These are phyloP conservation scores for Paraconiothyrium brasiliense DNA, from an alignment of 2,329 filamentous ascomycete species.

Conservation along the genomic window DNA sequence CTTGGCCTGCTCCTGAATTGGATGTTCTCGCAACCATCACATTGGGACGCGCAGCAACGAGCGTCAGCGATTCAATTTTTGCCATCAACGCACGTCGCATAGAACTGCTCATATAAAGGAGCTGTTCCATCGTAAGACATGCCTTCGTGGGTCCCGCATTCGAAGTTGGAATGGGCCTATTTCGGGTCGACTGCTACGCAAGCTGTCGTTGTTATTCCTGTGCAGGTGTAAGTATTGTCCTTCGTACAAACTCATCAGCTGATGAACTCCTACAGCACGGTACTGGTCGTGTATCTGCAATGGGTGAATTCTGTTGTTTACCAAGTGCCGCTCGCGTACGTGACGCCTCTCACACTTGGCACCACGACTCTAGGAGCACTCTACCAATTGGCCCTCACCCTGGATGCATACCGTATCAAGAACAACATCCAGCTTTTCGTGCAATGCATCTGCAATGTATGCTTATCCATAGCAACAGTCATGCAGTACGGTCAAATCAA, in stretches of 20 bases:
- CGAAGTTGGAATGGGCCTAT: slow-evolving; percentile 25
- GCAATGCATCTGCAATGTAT: slow-evolving; percentile 31
- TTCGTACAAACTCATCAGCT: slow-evolving; percentile 4
- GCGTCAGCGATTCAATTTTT: neutral
- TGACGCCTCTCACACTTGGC: slow-evolving; percentile 27
- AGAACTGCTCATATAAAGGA: neutral
- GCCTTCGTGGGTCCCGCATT: slow-evolving; percentile 2
- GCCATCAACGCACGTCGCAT: neutral
- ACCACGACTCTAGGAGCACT: slow-evolving; percentile 30
- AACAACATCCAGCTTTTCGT: slow-evolving; percentile 37
- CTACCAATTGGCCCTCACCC: slow-evolving; percentile 31
- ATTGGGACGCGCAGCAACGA: neutral
- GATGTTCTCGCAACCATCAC: neutral
- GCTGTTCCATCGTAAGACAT: neutral
- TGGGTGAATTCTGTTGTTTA: slow-evolving; percentile 32
- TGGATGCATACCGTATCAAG: slow-evolving; percentile 35
- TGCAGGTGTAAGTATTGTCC: slow-evolving; percentile 26
- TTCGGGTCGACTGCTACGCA: slow-evolving; percentile 26
- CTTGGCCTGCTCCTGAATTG: neutral
- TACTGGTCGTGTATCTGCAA: slow-evolving; percentile 27
- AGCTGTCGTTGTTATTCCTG: slow-evolving; percentile 20
- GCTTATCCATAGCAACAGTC: slow-evolving; percentile 26
- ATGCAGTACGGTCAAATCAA: slow-evolving; percentile 32
- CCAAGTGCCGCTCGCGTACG: slow-evolving; percentile 29
- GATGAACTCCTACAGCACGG: slow-evolving; percentile 6